Conservation (phyloP, 192 early-diverging fungal genomes). For the Coemansia biformis region DNA sequence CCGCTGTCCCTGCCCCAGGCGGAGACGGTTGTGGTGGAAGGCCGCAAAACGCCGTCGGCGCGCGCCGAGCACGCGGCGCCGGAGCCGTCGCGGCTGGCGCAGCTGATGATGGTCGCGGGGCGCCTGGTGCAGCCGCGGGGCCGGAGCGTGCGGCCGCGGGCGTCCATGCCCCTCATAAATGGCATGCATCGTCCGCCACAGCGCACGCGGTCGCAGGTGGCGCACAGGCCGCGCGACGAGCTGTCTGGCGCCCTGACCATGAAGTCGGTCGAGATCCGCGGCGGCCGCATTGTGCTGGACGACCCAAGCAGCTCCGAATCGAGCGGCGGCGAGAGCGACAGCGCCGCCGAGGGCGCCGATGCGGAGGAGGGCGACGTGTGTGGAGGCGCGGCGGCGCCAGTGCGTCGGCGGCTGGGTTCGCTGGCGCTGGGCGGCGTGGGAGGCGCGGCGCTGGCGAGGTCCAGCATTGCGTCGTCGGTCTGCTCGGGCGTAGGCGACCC, state of each 20-base stretch:
- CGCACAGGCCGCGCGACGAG: slow-evolving; percentile 23
- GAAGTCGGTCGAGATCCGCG: slow-evolving; percentile 50
- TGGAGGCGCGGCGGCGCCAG: slow-evolving; percentile 1
- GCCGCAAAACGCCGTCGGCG: not conserved
- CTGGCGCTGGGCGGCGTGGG: not conserved
- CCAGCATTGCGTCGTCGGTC: slow-evolving; percentile 13
- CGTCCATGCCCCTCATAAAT: slow-evolving; percentile 45
- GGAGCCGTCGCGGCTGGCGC: slow-evolving; percentile 21
- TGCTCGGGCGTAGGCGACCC: not conserved
- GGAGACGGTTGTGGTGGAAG: not conserved
- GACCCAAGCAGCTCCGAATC: slow-evolving; percentile 36
- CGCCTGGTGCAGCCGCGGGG: slow-evolving; percentile 4
- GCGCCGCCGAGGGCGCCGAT: not conserved
- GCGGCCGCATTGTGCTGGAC: slow-evolving; percentile 44
- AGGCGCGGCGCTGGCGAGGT: not conserved
- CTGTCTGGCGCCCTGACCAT: slow-evolving; percentile 43
- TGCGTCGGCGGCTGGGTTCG: not conserved
- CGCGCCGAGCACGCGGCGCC: slow-evolving; percentile 5
- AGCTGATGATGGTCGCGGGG: slow-evolving; percentile 22
- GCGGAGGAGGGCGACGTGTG: too few relatives aligned
- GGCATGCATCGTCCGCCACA: slow-evolving; percentile 20
- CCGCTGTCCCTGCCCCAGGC: slow-evolving; percentile 19
- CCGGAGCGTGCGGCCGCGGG: slow-evolving; percentile 31
- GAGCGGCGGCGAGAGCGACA: slow-evolving; percentile 4
- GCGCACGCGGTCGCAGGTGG: slow-evolving; percentile 31